Percentiles rank a stretch among this genome's conserved stretches.
Conservation (phyloP, 129 eudicot species). For the Helianthus annuus region DNA sequence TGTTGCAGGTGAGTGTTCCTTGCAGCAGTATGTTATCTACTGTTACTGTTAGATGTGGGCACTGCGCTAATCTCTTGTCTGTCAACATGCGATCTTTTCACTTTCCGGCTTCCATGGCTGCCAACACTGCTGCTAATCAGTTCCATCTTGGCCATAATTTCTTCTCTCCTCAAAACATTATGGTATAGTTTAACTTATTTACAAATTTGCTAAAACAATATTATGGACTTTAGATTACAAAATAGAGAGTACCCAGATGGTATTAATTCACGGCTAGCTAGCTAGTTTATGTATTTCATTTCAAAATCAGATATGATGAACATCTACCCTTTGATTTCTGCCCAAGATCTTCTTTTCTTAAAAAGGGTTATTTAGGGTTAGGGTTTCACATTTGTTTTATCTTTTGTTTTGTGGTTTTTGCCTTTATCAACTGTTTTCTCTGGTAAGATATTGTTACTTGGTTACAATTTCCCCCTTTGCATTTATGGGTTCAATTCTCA, state of each 20-base stretch:
- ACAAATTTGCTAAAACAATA: background rate
- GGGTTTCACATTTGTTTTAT: constrained; percentile 29
- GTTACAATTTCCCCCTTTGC: constrained; percentile 8
- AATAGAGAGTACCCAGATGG: too few relatives aligned
- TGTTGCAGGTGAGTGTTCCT: constrained; percentile 91
- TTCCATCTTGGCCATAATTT: constrained; percentile 70
- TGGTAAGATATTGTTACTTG: constrained; percentile 12
- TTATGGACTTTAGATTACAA: too few relatives aligned
- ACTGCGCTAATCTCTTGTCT: constrained; percentile 81
- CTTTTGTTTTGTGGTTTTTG: background rate
- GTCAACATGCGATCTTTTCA: constrained; percentile 75
- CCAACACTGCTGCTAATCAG: constrained; percentile 51
- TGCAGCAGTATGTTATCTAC: constrained; percentile 80
- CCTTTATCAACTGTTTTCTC: background rate
- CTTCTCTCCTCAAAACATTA: constrained; percentile 75
- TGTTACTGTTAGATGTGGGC: constrained; percentile 95
- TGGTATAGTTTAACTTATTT: constrained; percentile 37
- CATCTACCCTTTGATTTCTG: constrained; percentile 17
- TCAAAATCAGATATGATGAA: constrained; percentile 17
- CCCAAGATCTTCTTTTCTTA: constrained; percentile 2
- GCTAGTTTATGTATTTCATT: background rate
- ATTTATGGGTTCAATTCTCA: background rate
- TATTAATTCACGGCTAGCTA: too few relatives aligned
- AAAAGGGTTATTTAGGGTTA: constrained; percentile 31
- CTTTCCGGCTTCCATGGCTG: constrained; percentile 43